Evolutionary conservation across 371 early-diverging fungal genomes (phyloP), one percentile per base, ranked within the genome.

Genomic region (Nematocida sp.): DNA sequence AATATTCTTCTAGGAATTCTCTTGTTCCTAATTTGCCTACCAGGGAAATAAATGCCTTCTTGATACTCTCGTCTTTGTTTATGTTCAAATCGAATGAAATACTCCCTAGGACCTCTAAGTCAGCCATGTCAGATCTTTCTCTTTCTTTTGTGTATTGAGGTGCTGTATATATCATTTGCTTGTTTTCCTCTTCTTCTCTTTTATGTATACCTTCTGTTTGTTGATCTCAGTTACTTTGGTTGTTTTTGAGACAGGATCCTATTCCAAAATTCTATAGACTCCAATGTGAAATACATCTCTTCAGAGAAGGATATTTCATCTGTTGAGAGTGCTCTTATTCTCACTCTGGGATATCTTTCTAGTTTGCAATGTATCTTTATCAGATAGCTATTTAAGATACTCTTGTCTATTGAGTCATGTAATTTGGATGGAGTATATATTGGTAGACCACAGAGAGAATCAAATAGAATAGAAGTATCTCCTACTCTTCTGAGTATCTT

Each of bases 141-240:
- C 74, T 57, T 31, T 43, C 37, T 46, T 57, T 70, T 19, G 74
- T 43, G 32, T 43, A 27, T 3, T 60, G 61, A 25, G 74, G 38
- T 21, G 1, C 32, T 15, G 53, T 3, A 23, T 35, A 15, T 17
- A 70, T 58, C 74, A 70, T 70, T 41, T 17, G 34, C n/a, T 7
- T 70, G 4, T 23, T 57, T 70, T 11, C 19, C 32, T 27, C 34
- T 49, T 57, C 60, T 48, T 15, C 43, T 58, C 60, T 23, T 70
- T 60, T 70, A 23, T 31, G 15, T 58, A 21, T 55, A 11, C n/a
- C n/a, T n/a, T 57, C 25, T 70, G 58, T 70, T 70, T 70, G 74
- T 70, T 70, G 74, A 70, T 70, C 74, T 60, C 74, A 70, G 74
- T 70, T 70, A 70, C 74, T 70, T 70, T 70, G 74, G 74, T 70